Base-by-base conservation (phyloP, 2,329 filamentous ascomycete genomes). In the Fusarium compactum region DNA sequence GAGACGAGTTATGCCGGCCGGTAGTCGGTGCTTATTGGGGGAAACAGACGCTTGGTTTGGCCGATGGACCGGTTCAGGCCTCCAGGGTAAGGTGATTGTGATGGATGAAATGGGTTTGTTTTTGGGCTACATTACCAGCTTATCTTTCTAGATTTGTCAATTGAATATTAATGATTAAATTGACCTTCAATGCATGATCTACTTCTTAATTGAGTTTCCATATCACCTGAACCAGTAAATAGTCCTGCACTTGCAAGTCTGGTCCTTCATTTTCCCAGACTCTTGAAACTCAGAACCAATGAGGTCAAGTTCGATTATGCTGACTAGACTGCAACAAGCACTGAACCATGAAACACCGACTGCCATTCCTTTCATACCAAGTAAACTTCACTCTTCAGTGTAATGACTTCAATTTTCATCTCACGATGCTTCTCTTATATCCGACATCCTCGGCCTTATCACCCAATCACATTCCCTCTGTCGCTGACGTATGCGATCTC, bases 291-390 rank as follows among this genome's bases (percentile, higher is more conserved):
- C 12, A 30, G 52, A 56, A 69, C 72, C 72, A 74, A 74, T 74
- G 15, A 59, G 70, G 51, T 40, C 43, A 57, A 45, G 27, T 50
- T 70, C 45, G 58, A 73, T 74, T 65, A 25, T 71, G 74, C 72
- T 76, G 59, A 76, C 74, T 74, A 48, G 59, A 56, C 56, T 16
- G 41, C 27, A 66, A 38, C 30, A 45, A 63, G 44, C 46, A 18
- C 22, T 22, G 16, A 47, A 11, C 24, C 20, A 48, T 38, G 15
- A 51, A 41, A 24, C 40, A 48, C 47, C 32, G 63, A 64, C 51
- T 51, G 53, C 10, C 15, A 14, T 45, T 14, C 50, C 25, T 24
- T 40, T 6, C 4, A 15, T 1, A 3, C 22, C 7, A 25, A 40
- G 18, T n/a, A 5, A 24, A 15, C 14, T 11, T 27, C 20, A 20